A percentile compares a stretch with the other conserved stretches of the same genome.
Conservation (phyloP, 306 rosid species). For the Trifolium fragiferum region DNA sequence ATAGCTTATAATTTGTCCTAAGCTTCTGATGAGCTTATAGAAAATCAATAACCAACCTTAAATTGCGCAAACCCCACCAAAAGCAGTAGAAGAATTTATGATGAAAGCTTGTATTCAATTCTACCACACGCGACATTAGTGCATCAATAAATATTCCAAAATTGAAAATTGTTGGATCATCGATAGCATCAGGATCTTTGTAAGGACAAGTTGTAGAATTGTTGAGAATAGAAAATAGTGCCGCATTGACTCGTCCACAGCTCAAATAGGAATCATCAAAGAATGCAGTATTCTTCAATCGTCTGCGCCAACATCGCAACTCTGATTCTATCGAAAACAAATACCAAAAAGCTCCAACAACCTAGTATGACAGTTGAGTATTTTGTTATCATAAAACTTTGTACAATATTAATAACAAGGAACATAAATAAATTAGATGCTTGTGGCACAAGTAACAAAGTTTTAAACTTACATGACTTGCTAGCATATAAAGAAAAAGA, state of each 20-base stretch:
- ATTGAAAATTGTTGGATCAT: slow-evolving; percentile 46
- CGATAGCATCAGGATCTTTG: slow-evolving; percentile 39
- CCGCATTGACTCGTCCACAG: not conserved
- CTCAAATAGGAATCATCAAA: not conserved
- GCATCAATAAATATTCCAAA: slow-evolving; percentile 76
- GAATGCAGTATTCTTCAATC: not conserved
- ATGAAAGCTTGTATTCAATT: slow-evolving; percentile 41
- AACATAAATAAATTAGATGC: not conserved
- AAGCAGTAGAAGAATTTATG: slow-evolving; percentile 76
- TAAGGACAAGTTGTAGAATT: slow-evolving; percentile 48
- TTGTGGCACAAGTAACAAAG: slow-evolving; percentile 21
- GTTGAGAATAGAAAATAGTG: not conserved
- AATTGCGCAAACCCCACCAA: slow-evolving; percentile 93
- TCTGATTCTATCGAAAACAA: slow-evolving; percentile 66
- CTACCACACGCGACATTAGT: slow-evolving; percentile 53
- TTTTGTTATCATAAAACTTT: slow-evolving; percentile 29
- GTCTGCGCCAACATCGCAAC: slow-evolving; percentile 62
- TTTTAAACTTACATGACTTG: slow-evolving; percentile 73
- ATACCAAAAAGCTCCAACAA: slow-evolving; percentile 92
- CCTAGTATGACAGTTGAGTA: slow-evolving; percentile 47
- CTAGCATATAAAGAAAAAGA: slow-evolving; percentile 85
- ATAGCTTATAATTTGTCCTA: not conserved
- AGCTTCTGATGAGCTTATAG: not conserved
- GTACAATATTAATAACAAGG: not conserved
- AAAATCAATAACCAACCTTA: slow-evolving; percentile 59